Evolutionary conservation across 805 yeast species (phyloP), one percentile per base, ranked within the genome.

Genomic region (Monosporozyma servazzii): DNA sequence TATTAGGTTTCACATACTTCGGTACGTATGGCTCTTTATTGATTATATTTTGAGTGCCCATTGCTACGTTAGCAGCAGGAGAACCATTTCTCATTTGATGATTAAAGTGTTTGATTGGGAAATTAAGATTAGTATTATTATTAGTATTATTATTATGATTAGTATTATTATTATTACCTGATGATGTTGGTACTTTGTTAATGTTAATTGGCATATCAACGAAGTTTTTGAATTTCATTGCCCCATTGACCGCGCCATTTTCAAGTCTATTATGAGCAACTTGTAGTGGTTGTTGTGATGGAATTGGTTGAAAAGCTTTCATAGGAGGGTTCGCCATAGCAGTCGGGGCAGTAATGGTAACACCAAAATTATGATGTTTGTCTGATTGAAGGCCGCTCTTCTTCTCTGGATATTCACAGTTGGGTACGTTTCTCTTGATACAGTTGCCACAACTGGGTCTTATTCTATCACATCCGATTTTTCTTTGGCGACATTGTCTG

Each of bases 401-500:
- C 45, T 10, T 48, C 36, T 43, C 46, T 5, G 67, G 67, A 50
- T 56, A 63, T 33, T 56, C 54, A 49, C 67, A 63, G 11, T 53
- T 52, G 10, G 49, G 45, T 17, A 52, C 51, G 15, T 50, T 50
- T 31, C 52, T 50, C 21, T 59, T 60, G 8, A 44, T 45, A 53
- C 81, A 76, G n/a, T 68, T 58, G 0, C 75, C 72, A 57, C 81
- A 76, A 3, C 68, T 62, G 1, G 81, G 81, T 51, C 68, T 70
- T 8, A 56, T 58, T 56, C 76, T 76, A 59, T 76, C 79, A 61
- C 81, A 76, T 51, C 75, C 76, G 59, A 75, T 76, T 66, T 75
- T 76, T 56, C 73, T 65, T 53, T 62, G 64, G 48, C 75, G 65
- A 56, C 80, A 76, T 48, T 62, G 63, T 6, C 61, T 45, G 51